Percentiles rank a stretch among this genome's conserved stretches.
phyloP scores from a whole-genome alignment of 2,329 filamentous ascomycete species.

The Helminthosporium solani region DNA sequence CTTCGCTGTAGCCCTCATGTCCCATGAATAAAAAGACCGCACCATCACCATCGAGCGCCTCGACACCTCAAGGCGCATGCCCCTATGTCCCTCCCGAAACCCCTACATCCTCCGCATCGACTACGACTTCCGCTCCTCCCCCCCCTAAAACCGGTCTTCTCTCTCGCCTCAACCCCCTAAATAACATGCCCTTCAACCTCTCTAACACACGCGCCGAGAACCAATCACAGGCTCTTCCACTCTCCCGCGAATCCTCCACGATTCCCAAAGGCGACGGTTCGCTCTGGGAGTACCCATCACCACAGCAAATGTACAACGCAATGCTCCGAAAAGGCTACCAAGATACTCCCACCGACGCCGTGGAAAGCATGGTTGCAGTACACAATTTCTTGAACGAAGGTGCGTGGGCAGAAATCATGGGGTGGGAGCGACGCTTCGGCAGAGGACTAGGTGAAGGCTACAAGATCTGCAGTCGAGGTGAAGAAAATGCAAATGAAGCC shows the following conservation, averaged over 20 bases:
- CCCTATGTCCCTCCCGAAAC: conserved; percentile 49
- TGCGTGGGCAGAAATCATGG: conserved; percentile 91
- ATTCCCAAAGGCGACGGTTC: conserved; percentile 81
- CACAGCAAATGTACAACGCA: conserved; percentile 99
- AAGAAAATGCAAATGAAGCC: conserved; percentile 63
- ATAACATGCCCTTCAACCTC: conserved; percentile 91
- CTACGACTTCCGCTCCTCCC: conserved; percentile 22
- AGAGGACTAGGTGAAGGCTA: conserved; percentile 71
- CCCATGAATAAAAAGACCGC: conserved; percentile 63
- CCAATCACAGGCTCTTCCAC: conserved; percentile 73
- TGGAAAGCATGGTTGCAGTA: conserved; percentile 95
- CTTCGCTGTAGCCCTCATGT: conserved; percentile 58
- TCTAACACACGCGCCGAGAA: conserved; percentile 75
- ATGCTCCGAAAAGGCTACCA: conserved; percentile 94
- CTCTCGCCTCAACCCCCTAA: conserved; percentile 74
- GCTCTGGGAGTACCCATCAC: conserved; percentile 97
- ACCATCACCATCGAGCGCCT: conserved; percentile 30
- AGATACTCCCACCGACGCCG: conserved; percentile 88
- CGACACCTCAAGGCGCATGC: conserved; percentile 51
- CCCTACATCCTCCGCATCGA: conserved; percentile 28
- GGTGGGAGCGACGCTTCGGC: conserved; percentile 86
- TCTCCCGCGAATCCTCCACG: conserved; percentile 78
- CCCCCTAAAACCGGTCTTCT: conserved; percentile 53
- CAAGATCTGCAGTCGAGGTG: conserved; percentile 71
- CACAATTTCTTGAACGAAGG: conserved; percentile 99